phyloP scores from a whole-genome alignment of 169 alveolate genomes.

The Plasmodium gallinaceum region DNA sequence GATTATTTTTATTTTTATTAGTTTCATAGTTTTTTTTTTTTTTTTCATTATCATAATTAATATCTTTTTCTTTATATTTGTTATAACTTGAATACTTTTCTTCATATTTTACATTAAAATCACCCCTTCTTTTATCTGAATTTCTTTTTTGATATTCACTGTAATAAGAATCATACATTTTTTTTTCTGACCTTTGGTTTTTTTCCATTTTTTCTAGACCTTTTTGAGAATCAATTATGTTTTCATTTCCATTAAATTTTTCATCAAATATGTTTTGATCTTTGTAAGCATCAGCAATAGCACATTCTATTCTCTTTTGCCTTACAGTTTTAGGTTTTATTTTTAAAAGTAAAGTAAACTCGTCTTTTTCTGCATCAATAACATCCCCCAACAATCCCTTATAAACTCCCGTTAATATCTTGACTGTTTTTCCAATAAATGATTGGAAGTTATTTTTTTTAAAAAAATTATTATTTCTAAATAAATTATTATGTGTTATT shows the following conservation, averaged over 20 bases:
- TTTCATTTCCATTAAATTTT: conserved; percentile 1
- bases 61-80: background rate
- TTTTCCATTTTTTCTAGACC: conserved; percentile 2
- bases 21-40: conserved; percentile 7
- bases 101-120: background rate
- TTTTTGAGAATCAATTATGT: background rate
- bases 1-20: background rate
- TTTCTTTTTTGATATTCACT: conserved; percentile 1
- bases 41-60: conserved; percentile 6
- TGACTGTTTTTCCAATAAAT: conserved; percentile 86
- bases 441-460: conserved; percentile 51
- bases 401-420: conserved; percentile 84
- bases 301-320: conserved; percentile 82
- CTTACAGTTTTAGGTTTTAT: conserved; percentile 86
- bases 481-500: conserved; percentile 39
- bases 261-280: conserved; percentile 29
- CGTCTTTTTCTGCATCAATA: conserved; percentile 83
- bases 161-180: conserved; percentile 13
- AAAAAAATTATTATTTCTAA: conserved; percentile 41
- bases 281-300: conserved; percentile 49
- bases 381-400: conserved; percentile 86
- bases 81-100: background rate
- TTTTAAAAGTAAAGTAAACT: conserved; percentile 85
- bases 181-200: conserved; percentile 6
- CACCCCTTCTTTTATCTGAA: conserved; percentile 5